Evolutionary conservation across 345 rosid genomes (phyloP).

Genomic region (Populus pruinosa): DNA sequence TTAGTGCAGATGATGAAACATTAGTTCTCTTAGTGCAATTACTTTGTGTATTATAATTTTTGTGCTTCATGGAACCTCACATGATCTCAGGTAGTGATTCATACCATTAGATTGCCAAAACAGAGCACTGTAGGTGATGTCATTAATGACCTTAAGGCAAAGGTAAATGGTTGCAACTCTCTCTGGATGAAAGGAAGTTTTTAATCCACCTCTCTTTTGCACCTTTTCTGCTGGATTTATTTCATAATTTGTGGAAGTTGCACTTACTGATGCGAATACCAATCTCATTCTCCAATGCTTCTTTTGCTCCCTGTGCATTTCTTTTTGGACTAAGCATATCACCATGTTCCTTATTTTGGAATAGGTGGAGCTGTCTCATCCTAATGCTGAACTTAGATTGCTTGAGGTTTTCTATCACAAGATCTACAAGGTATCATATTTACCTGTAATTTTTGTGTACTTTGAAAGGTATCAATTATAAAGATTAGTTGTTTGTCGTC

Average conservation of each 20-base stretch:
- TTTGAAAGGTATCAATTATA: background rate
- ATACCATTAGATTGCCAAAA: slow-evolving; percentile 36
- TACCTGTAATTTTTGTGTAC: background rate
- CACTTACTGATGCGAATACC: background rate
- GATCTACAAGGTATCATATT: slow-evolving; percentile 31
- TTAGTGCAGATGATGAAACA: background rate
- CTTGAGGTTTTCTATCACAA: slow-evolving; percentile 40
- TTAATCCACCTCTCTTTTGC: background rate
- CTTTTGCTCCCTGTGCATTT: background rate
- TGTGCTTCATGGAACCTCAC: slow-evolving; percentile 10
- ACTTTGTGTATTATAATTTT: background rate
- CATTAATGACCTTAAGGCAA: slow-evolving; percentile 29
- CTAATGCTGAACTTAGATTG: slow-evolving; percentile 34
- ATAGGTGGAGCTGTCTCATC: slow-evolving; percentile 36
- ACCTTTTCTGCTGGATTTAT: background rate
- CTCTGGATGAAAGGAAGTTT: background rate
- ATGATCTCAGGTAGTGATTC: slow-evolving; percentile 40
- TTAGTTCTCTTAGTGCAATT: background rate
- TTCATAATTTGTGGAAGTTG: background rate
- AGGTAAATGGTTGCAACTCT: slow-evolving; percentile 20
- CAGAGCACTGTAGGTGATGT: slow-evolving; percentile 40
- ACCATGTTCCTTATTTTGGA: slow-evolving; percentile 1
- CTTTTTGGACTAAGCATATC: background rate
- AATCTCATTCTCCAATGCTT: background rate
- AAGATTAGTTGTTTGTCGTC: background rate